Base-by-base conservation (phyloP, 257 asterid species). In the Datura wrightii region DNA sequence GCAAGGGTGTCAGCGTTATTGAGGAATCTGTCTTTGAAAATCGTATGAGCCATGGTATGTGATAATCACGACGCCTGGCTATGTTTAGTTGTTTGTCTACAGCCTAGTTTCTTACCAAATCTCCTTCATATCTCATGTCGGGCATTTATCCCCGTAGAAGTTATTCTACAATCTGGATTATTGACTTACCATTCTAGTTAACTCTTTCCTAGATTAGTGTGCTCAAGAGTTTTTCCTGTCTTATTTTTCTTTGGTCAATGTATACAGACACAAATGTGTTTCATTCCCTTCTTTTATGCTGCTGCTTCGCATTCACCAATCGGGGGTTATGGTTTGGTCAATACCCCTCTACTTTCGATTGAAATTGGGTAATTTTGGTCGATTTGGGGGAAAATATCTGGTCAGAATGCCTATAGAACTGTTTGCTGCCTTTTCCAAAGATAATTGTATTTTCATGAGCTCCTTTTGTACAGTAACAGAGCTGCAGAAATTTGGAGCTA, bases 31-130 rank as follows among this genome's bases (percentile, higher is more conserved):
- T 91, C 63, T 88, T 88, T 78, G 93, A 89, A 56, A 89, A 85
- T 84, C 91, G 92, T 84, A 85, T 91, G 86, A 82, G 65, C 53
- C 93, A 90, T 46, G 92, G 91, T 90, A 86, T 14, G 87, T 78
- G 36, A 52, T 79, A 52, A 37, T 24, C 58, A 74, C 48, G 41
- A 74, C 15, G 19, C 59, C 3, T 11, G 41, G 1, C 69, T 66
- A 9, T 46, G 52, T 53, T 14, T 36, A n/a, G 19, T 53, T 50
- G 41, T 34, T 66, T 0, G 63, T 66, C 58, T 66, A 50, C 2
- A 0, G 8, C 41, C 34, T 16, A 70, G 56, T n/a, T 71, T 50
- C 55, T 72, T 71, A 5, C 10, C 18, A 48, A 72, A 24, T 72
- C 41, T 5, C 39, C 59, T 72, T 13, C 80, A 53, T 83, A 67